A percentile compares a stretch with the other conserved stretches of the same genome.
Conservation (phyloP, 169 alveolate genomes). For the Plasmodium cynomolgi region DNA sequence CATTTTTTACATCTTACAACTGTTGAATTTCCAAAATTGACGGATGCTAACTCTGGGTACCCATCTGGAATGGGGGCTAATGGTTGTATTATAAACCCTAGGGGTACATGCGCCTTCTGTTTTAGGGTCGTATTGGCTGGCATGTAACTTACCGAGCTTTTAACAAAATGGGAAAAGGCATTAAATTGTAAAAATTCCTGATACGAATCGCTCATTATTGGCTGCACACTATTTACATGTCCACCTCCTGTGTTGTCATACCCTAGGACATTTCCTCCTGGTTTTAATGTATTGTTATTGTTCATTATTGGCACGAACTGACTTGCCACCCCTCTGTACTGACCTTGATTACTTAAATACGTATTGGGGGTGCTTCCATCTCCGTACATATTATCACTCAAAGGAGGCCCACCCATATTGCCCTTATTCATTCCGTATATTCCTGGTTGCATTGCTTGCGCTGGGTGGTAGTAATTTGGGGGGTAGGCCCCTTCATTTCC, state of each 20-base stretch:
- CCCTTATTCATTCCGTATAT: conserved; percentile 17
- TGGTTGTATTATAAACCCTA: conserved; percentile 88
- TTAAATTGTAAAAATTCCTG: conserved; percentile 74
- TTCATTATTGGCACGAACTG: conserved; percentile 12
- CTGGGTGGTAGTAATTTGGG: conserved; percentile 34
- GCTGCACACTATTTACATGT: conserved; percentile 54
- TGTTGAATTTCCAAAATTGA: conserved; percentile 90
- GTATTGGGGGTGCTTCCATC: conserved; percentile 21
- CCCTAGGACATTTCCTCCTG: conserved; percentile 19
- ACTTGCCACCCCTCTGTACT: conserved; percentile 26
- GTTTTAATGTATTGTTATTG: conserved; percentile 12
- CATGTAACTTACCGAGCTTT: conserved; percentile 74
- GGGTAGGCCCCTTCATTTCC: conserved; percentile 34
- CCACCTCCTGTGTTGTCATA: conserved; percentile 30
- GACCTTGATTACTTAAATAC: conserved; percentile 35
- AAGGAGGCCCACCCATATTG: background rate
- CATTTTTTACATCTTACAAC: conserved; percentile 93
- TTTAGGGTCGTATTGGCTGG: conserved; percentile 83
- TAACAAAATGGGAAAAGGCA: conserved; percentile 74
- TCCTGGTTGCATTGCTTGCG: conserved; percentile 29
- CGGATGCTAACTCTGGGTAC: conserved; percentile 89
- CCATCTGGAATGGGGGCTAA: conserved; percentile 88
- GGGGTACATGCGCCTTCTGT: conserved; percentile 87
- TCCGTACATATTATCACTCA: conserved; percentile 44
- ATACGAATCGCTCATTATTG: conserved; percentile 49